A percentile compares a stretch with the other conserved stretches of the same genome.
Evolutionary conservation across 805 yeast genomes (phyloP).

Genomic region (Debaryomyces tyrocola): DNA sequence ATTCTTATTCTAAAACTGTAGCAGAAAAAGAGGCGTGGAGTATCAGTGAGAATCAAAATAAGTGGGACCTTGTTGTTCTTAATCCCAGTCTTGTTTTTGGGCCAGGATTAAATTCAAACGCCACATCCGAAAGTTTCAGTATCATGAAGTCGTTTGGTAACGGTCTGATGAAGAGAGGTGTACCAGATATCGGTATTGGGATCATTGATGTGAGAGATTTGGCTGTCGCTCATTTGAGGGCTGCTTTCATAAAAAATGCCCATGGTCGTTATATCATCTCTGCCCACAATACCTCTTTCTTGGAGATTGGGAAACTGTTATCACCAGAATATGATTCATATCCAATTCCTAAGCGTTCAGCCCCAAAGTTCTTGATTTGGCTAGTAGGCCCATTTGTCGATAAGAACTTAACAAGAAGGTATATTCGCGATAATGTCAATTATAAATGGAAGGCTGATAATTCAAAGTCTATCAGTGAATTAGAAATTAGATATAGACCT

Average conservation of each 20-base stretch:
- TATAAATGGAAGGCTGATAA: background rate
- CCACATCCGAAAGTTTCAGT: constrained; percentile 7
- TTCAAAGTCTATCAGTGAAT: constrained; percentile 3
- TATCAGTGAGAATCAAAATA: constrained; percentile 6
- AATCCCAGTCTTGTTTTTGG: constrained; percentile 25
- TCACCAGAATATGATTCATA: constrained; percentile 1
- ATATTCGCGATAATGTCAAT: background rate
- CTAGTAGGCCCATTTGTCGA: constrained; percentile 2
- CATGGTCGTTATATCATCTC: constrained; percentile 6
- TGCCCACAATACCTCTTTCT: constrained; percentile 4
- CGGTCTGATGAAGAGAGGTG: constrained; percentile 1
- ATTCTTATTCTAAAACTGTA: constrained; percentile 16
- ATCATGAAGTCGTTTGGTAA: constrained; percentile 3
- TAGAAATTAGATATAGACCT: constrained; percentile 3
- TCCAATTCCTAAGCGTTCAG: background rate
- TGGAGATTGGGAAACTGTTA: background rate
- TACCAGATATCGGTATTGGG: constrained; percentile 2
- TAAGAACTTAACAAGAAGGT: constrained; percentile 2
- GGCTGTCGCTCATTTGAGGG: constrained; percentile 3
- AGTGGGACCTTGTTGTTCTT: constrained; percentile 14
- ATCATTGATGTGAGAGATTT: constrained; percentile 4
- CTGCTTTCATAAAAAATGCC: constrained; percentile 1
- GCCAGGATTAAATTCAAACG: constrained; percentile 4
- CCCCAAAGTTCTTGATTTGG: background rate
- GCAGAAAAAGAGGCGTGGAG: constrained; percentile 20